Percentiles rank a stretch among this genome's conserved stretches.
Evolutionary conservation across 495 filamentous ascomycete genomes (phyloP).

Genomic region (Parmelia sp.): DNA sequence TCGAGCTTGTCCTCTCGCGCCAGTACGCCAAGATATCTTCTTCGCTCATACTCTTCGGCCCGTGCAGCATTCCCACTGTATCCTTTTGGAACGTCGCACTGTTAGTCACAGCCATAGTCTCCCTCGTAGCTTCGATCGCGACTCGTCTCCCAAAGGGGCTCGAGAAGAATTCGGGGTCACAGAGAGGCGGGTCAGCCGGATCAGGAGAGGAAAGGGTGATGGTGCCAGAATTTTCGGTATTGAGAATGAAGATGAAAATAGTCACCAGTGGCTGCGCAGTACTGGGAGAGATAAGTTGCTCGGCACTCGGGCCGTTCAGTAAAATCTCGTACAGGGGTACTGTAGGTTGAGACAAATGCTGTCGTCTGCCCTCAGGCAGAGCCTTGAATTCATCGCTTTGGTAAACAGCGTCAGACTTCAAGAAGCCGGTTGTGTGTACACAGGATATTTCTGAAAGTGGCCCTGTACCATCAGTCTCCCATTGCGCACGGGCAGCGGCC

Average conservation of each 20-base stretch:
- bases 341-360: neutral
- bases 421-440: neutral
- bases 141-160: neutral
- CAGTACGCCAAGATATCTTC: neutral
- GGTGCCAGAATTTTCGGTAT: neutral
- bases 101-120: neutral
- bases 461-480: neutral
- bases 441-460: slow-evolving; percentile 4
- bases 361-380: neutral
- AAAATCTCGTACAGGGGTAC: neutral
- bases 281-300: neutral
- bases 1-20: neutral
- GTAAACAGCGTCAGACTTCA: neutral
- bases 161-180: slow-evolving; percentile 8
- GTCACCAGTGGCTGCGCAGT: neutral
- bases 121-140: neutral
- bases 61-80: neutral
- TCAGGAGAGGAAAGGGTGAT: neutral
- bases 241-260: neutral
- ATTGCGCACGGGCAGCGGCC: slow-evolving; percentile 4
- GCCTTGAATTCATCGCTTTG: slow-evolving; percentile 4
- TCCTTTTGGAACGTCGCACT: neutral
- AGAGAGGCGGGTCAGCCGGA: neutral
- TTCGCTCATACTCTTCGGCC: neutral
- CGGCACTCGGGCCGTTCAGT: neutral